Base-by-base conservation (phyloP, 805 yeast species). In the Ascoidea rubescens region DNA sequence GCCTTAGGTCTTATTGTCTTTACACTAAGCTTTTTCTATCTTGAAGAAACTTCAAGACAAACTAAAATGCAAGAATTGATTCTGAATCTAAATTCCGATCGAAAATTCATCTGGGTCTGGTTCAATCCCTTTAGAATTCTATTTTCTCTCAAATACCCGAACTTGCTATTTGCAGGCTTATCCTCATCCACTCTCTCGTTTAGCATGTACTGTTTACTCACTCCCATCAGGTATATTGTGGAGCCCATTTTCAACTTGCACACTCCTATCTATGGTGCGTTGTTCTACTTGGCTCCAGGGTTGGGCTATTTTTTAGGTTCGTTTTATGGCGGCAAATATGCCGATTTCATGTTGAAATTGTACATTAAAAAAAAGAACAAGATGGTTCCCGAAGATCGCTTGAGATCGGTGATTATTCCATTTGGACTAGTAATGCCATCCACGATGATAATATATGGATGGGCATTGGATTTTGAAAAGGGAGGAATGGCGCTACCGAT, bases 401-500 rank as follows among this genome's bases (percentile, higher is more conserved):
- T 78, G 5, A 60, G 74, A 46, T 66, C 77, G 6, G 63, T 71
- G 47, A 45, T 67, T 1, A 53, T 70, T 6, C 67, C 75, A 0
- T 60, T 67, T 33, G 75, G 78, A 0, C n/a, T 77, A 3, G 57
- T 74, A 0, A 66, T 72, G 50, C 83, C 83, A 0, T 67, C 58
- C 0, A 55, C 73, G 7, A 68, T 71, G 48, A 57, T 79, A 7
- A 66, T 77, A 1, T 79, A 77, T 59, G 84, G 82, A 0, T 78
- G 82, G 82, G 55, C 71, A 8, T 54, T 77, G 14, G 71, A 76
- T 51, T 65, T 70, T 52, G 64, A 69, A 50, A 69, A 68, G 51
- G 83, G 82, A 17, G 82, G 83, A 1, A 71, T 73, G 68, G 76
- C 79, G 0, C 63, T 79, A 2, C 82, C 83, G 0, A 68, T 78